Evolutionary conservation across 2,329 filamentous ascomycete species (phyloP), one percentile per base, ranked within the genome.

Genomic region (Aspergillaceae sp.): DNA sequence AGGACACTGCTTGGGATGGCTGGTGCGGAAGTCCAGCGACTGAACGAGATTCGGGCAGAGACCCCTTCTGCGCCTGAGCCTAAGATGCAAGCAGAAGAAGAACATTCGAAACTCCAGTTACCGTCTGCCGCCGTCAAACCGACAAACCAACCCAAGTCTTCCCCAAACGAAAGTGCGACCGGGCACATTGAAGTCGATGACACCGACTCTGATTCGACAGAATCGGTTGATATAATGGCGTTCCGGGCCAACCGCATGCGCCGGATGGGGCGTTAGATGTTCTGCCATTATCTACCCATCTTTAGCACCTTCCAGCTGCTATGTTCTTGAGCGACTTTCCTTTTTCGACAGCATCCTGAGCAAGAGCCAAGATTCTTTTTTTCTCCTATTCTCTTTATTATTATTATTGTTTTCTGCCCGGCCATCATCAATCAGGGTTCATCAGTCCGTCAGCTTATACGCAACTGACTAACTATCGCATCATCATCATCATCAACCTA

Each of bases 1-100:
- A 68, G 69, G 6, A 76, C 83, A 46, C 80, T 88, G 1, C 72
- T 82, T 43, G 76, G 78, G 30, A 69, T 79, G 44, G 80, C 83
- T 10, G 72, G 72, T 37, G 74, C 74, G 43, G 81, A 86, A 63
- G 74, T 80, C 51, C 74, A 76, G 43, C 76, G 78, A 27, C 62
- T 81, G 19, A 60, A 72, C 46, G 70, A 71, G 9, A 77, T 84
- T 50, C 74, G 78, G 47, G 55, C 61, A 44, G 48, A 54, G 3
- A 49, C 56, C 41, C 29, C 29, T 19, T 2, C 19, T 19, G 19
- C 19, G 7, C 43, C 50, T 28, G 46, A 51, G 27, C 45, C 61
- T 42, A 51, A 54, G 7, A 49, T 53, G 26, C 19, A 19, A 19
- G 19, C 19, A 19, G 53, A 59, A 29, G 51, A 57, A 42, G 45